Evolutionary conservation across 768 basidiomycete species (phyloP).

Genomic region (Guyanaporus albipodus): DNA sequence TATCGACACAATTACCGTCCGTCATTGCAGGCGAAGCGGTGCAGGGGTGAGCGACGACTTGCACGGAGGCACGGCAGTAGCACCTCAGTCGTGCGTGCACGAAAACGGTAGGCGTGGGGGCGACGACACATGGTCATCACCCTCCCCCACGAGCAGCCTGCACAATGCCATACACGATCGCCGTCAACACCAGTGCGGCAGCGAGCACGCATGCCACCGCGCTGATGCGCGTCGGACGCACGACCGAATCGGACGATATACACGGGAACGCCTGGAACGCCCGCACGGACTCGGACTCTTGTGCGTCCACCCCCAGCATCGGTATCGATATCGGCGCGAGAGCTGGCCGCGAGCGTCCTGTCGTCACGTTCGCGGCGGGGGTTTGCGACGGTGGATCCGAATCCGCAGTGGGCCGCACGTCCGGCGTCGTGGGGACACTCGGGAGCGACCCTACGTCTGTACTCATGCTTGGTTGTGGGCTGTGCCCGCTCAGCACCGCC

Average conservation of each 20-base stretch:
- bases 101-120: too few relatives aligned
- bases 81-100: too few relatives aligned
- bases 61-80: too few relatives aligned
- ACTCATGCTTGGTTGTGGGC: constrained; percentile 2
- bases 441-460: neutral
- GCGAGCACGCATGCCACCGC: neutral
- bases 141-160: neutral
- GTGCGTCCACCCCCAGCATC: neutral
- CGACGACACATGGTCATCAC: too few relatives aligned
- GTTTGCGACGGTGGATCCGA: neutral
- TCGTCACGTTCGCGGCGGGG: constrained; percentile 1
- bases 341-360: neutral
- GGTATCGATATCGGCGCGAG: constrained; percentile 3
- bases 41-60: too few relatives aligned
- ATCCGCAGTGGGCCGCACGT: neutral
- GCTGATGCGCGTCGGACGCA: constrained; percentile 15
- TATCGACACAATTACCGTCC: too few relatives aligned
- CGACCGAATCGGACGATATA: constrained; percentile 1
- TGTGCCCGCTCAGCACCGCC: constrained; percentile 2
- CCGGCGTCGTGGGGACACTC: neutral
- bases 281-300: neutral
- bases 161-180: constrained; percentile 17
- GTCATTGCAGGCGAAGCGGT: too few relatives aligned
- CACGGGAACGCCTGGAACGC: constrained; percentile 16
- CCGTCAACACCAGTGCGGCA: constrained; percentile 12